Evolutionary conservation across 176 grass and related monocot genomes (phyloP).

Genomic region (Phragmites australis): DNA sequence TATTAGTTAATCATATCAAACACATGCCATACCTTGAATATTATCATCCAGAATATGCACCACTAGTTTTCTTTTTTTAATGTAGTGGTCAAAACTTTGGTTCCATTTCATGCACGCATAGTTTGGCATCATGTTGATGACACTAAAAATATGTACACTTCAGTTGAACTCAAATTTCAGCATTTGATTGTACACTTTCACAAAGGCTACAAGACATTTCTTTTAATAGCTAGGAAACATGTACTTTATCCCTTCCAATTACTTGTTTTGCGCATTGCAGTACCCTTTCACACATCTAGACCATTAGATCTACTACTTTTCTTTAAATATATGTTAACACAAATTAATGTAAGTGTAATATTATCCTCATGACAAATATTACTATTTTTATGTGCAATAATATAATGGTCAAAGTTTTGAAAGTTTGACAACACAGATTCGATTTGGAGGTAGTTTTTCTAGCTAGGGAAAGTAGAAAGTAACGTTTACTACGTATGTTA

Average conservation of each 20-base stretch:
- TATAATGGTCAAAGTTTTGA: neutral
- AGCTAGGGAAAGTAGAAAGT: neutral
- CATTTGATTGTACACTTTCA: neutral
- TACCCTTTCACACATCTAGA: neutral
- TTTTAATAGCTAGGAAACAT: neutral
- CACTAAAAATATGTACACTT: neutral
- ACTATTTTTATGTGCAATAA: neutral
- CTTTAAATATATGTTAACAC: neutral
- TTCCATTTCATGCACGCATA: neutral
- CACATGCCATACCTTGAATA: no score
- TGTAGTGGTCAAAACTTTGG: neutral
- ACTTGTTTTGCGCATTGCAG: neutral
- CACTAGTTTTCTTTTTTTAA: neutral
- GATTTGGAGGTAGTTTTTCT: neutral
- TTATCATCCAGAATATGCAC: conserved; percentile 35
- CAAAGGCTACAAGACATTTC: neutral
- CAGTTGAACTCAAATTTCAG: neutral
- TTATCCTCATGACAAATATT: no score
- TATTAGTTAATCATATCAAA: no score
- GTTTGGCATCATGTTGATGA: neutral
- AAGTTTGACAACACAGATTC: neutral
- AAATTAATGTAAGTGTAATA: neutral
- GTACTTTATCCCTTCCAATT: neutral
- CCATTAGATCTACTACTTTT: neutral
- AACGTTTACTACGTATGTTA: neutral